Evolutionary conservation across 225 moss, liverwort and hornwort species (phyloP), one percentile per base, ranked within the genome.

Genomic region (Climacium dendroides): DNA sequence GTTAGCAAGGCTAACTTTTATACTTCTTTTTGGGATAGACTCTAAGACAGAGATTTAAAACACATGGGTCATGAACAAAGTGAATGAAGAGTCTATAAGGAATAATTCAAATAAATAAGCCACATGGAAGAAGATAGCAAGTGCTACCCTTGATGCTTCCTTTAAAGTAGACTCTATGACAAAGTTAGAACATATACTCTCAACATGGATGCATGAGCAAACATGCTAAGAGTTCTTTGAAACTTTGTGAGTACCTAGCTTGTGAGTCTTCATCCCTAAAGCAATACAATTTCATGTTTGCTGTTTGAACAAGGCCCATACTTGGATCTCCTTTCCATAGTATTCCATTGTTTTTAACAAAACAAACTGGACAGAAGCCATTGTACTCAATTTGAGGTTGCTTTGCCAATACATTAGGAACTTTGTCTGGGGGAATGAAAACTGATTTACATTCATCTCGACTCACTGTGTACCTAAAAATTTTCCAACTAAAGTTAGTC

Each of bases 321-420:
- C 47, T 78, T 1, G 92, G 92, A 85, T 97, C 94, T 77, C 96
- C 96, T 69, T 87, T 92, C 85, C 91, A 87, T 20, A 98, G 85
- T 24, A 98, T 58, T 30, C 97, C 97, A 59, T 94, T 90, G 6
- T 86, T 92, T 88, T 87, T 75, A 41, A 93, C 92, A 35, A 98
- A 91, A 84, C 90, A 94, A 4, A 97, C 95, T 0, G 91, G 89
- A 79, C 97, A 98, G 28, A 94, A 97, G 53, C 97, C 95, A 74
- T 88, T 94, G 86, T 91, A 96, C 48, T 98, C 94, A 55, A 95
- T 74, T 37, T 86, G 86, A 72, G 91, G 82, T 4, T 93, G 91
- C 35, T 72, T 86, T 34, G 82, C 76, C 87, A 97, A 78, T 20
- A 89, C 89, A 28, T 89, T 57, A 4, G 85, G 82, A 8, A 93